Evolutionary conservation across 495 filamentous ascomycete species (phyloP).

Genomic region (Penicillium dipodomyicola): DNA sequence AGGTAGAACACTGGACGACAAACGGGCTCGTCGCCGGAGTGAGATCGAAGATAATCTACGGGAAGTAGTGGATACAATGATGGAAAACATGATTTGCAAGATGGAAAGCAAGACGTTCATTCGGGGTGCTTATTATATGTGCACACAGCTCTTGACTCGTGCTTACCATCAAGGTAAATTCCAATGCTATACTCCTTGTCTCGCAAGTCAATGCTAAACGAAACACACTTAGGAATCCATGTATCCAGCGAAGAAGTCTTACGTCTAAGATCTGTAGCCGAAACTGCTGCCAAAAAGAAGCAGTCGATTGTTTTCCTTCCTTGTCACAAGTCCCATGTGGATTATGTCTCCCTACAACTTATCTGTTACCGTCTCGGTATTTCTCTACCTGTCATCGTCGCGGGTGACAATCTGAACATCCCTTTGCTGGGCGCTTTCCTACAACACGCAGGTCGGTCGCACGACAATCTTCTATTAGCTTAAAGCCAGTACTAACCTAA

Average conservation of each 20-base stretch:
- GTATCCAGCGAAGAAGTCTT: slow-evolving; percentile 92
- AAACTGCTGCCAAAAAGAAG: slow-evolving; percentile 77
- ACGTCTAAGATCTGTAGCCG: slow-evolving; percentile 73
- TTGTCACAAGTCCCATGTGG: slow-evolving; percentile 90
- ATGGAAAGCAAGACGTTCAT: slow-evolving; percentile 96
- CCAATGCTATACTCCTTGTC: not conserved
- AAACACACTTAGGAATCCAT: slow-evolving; percentile 64
- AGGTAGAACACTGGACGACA: slow-evolving; percentile 42
- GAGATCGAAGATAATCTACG: slow-evolving; percentile 62
- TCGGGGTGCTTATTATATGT: slow-evolving; percentile 82
- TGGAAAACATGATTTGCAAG: slow-evolving; percentile 97
- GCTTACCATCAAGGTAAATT: slow-evolving; percentile 85
- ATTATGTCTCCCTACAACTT: slow-evolving; percentile 90
- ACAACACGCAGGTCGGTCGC: slow-evolving; percentile 74
- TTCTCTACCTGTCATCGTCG: slow-evolving; percentile 86
- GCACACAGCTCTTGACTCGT: slow-evolving; percentile 81
- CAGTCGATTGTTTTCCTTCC: slow-evolving; percentile 96
- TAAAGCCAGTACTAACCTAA: slow-evolving; percentile 14
- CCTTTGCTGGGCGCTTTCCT: slow-evolving; percentile 85
- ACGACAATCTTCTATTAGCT: not conserved
- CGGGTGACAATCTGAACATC: slow-evolving; percentile 94
- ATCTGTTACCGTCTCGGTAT: slow-evolving; percentile 93
- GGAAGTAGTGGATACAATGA: slow-evolving; percentile 78
- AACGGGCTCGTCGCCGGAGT: slow-evolving; percentile 53
- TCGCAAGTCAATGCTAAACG: slow-evolving; percentile 6